Conservation (phyloP, 495 filamentous ascomycete genomes). For the Penicillium daleae region DNA sequence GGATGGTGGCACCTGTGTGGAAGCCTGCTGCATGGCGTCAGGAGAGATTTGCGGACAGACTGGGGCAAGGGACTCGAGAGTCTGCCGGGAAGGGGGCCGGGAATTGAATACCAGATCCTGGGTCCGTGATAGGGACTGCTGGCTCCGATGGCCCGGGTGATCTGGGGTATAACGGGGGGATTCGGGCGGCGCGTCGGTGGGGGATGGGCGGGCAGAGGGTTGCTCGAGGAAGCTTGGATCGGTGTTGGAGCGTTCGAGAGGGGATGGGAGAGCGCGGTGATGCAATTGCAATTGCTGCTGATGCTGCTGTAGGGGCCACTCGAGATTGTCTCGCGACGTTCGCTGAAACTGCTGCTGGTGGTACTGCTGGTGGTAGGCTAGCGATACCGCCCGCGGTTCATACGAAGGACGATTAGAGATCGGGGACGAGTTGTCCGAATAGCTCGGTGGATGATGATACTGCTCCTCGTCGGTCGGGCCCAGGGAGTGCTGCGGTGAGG, state of each 20-base stretch:
- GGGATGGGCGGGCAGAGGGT: conserved; percentile 55
- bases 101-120: conserved; percentile 32
- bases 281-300: conserved; percentile 12
- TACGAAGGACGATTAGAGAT: conserved; percentile 7
- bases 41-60: conserved; percentile 30
- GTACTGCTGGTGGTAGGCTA: conserved; percentile 26
- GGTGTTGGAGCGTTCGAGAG: conserved; percentile 37
- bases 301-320: conserved; percentile 15
- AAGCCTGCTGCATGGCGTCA: conserved; percentile 41
- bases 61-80: conserved; percentile 47
- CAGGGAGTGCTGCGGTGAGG: conserved; percentile 27
- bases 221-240: conserved; percentile 42
- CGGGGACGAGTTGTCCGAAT: conserved; percentile 22
- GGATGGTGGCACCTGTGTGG: conserved; percentile 26
- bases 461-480: conserved; percentile 42
- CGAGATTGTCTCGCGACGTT: conserved; percentile 13
- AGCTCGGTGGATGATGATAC: conserved; percentile 14
- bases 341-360: conserved; percentile 12
- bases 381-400: conserved; percentile 20
- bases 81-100: conserved; percentile 65
- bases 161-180: conserved; percentile 30
- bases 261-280: conserved; percentile 6
- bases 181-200: conserved; percentile 28
- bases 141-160: conserved; percentile 20
- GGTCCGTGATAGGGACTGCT: conserved; percentile 14